phyloP scores from a whole-genome alignment of 306 rosid species.

The Vigna trinervia region DNA sequence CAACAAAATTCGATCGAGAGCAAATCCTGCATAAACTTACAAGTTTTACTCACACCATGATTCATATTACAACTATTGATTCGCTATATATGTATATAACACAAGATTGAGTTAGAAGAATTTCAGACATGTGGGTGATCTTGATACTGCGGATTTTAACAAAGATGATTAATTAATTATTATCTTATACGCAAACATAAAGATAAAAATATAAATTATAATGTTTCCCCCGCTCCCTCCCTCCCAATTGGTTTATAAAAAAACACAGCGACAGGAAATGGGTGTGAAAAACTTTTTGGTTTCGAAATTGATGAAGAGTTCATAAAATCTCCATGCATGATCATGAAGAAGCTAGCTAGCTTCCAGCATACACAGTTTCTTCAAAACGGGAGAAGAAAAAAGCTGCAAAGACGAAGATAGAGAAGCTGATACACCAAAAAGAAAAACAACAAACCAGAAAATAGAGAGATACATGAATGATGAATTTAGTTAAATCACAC shows the following conservation, averaged over 20 bases:
- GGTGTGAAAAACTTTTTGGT: slow-evolving; percentile 32
- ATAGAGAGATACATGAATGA: not conserved
- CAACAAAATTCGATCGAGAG: not conserved
- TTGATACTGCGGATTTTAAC: slow-evolving; percentile 10
- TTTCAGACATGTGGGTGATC: not conserved
- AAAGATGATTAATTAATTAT: not conserved
- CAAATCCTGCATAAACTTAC: not conserved
- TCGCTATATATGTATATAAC: not conserved
- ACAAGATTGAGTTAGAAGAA: not conserved
- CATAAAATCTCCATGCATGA: slow-evolving; percentile 44
- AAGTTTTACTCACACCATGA: not conserved
- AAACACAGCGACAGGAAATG: not conserved
- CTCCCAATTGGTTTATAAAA: not conserved
- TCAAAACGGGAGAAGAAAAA: not conserved
- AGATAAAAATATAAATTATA: not conserved
- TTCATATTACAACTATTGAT: not conserved
- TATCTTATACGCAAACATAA: not conserved
- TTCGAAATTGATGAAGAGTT: slow-evolving; percentile 26
- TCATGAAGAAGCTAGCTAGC: slow-evolving; percentile 23
- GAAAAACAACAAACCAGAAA: not conserved
- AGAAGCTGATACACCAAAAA: slow-evolving; percentile 23
- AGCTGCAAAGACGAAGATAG: not conserved
- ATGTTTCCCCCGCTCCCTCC: slow-evolving; percentile 25
- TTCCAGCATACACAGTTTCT: not conserved
- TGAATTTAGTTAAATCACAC: not conserved